Percentiles rank a stretch among this genome's conserved stretches.
phyloP scores from a whole-genome alignment of 371 early-diverging fungal species.

The Mucor piriformis region DNA sequence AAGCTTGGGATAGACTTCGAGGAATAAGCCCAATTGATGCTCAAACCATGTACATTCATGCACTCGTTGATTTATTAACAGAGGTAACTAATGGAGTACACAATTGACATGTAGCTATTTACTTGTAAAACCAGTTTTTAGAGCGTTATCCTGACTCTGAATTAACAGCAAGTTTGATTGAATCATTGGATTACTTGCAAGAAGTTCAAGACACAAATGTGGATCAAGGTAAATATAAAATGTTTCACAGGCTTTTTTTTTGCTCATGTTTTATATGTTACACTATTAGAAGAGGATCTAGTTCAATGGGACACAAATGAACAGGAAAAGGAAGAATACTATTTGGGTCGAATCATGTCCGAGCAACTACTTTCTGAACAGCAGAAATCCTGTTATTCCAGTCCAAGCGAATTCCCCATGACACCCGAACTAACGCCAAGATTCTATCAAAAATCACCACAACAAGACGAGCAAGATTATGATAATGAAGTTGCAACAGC shows the following conservation, averaged over 20 bases:
- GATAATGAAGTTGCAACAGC: constrained; percentile 46
- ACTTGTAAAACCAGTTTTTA: constrained; percentile 12
- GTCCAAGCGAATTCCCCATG: constrained; percentile 4
- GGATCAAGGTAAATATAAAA: background rate
- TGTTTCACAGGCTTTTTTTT: background rate
- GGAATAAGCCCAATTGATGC: constrained; percentile 38
- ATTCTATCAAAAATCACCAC: background rate
- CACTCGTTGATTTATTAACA: constrained; percentile 28
- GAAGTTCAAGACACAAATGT: background rate
- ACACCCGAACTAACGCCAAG: constrained; percentile 11
- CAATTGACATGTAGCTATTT: no score
- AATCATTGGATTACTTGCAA: constrained; percentile 19
- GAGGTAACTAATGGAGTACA: constrained; percentile 15
- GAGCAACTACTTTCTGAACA: constrained; percentile 6
- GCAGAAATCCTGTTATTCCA: constrained; percentile 4
- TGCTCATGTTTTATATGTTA: background rate
- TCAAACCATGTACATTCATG: constrained; percentile 33
- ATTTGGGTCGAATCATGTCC: constrained; percentile 13
- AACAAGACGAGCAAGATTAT: background rate
- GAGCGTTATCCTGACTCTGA: constrained; percentile 15
- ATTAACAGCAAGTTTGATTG: constrained; percentile 15
- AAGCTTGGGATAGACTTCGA: constrained; percentile 40
- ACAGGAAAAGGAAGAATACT: constrained; percentile 19
- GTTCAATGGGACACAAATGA: constrained; percentile 17
- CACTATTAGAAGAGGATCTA: constrained; percentile 1